Evolutionary conservation across 805 yeast genomes (phyloP), one percentile per base, ranked within the genome.

Genomic region (Candida gorgasii): DNA sequence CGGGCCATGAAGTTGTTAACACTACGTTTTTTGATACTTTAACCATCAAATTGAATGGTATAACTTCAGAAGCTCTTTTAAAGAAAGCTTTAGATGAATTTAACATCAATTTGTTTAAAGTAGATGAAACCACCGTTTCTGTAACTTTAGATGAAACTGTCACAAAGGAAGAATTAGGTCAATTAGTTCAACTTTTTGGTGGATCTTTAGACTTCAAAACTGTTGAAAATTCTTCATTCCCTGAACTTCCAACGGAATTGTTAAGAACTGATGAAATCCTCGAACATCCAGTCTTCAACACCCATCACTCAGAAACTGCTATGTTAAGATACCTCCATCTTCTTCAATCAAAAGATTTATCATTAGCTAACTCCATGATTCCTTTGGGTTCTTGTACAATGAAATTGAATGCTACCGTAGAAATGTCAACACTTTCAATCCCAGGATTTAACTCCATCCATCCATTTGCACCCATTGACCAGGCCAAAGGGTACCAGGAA

Each of bases 321-420:
- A 85, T 93, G 86, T 75, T 93, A 52, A 80, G 99, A 61, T 93
- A 93, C 67, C 69, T 93, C 54, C 93, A 89, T 59, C 76, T 78
- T 46, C 72, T 93, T 41, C 98, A 93, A 67, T 60, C 65, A 46
- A 89, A 86, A 67, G 99, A 93, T 69, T 72, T 93, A 46, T 92
- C 98, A 0, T 74, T 93, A 45, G 97, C 98, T 8, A 86, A 89
- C 58, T 86, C 97, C 4, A 93, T 93, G 99, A 93, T 93, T 48
- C 95, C 99, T 16, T 76, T 93, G 49, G 99, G 99, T 18, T 88
- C 97, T 6, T 93, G 99, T 73, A 93, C 99, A 14, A 93, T 93
- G 99, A 93, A 93, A 65, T 76, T 93, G 58, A 93, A 93, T 61
- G 85, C 96, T 41, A 92, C 98, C 1, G 95, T 89, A 7, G 92